phyloP scores from a whole-genome alignment of 179 eudicot genomes.

The Gypsophila paniculata region DNA sequence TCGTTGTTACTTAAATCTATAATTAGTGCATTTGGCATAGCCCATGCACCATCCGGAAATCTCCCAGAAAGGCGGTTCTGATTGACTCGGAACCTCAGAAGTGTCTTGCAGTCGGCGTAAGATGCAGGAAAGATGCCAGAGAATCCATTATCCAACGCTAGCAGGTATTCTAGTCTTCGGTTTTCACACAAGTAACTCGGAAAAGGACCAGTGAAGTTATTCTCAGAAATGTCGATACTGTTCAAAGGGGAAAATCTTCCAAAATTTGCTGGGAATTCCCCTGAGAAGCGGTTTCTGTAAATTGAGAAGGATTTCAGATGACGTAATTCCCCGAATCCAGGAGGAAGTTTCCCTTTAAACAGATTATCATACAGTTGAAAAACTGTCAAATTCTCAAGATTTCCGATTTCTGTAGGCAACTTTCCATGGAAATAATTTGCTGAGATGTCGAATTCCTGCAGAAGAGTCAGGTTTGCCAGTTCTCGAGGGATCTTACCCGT shows the following conservation, averaged over 20 bases:
- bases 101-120: slow-evolving; percentile 58
- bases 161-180: slow-evolving; percentile 44
- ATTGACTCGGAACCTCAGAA: slow-evolving; percentile 65
- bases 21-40: slow-evolving; percentile 51
- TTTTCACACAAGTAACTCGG: slow-evolving; percentile 68
- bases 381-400: slow-evolving; percentile 64
- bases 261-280: slow-evolving; percentile 58
- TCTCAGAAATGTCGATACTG: slow-evolving; percentile 75
- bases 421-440: slow-evolving; percentile 61
- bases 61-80: slow-evolving; percentile 64
- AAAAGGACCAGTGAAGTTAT: slow-evolving; percentile 61
- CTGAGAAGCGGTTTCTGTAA: slow-evolving; percentile 69
- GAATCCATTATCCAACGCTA: slow-evolving; percentile 67
- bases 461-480: slow-evolving; percentile 48
- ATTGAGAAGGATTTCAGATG: slow-evolving; percentile 55
- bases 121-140: slow-evolving; percentile 58
- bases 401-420: slow-evolving; percentile 57
- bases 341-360: slow-evolving; percentile 68
- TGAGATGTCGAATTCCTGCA: slow-evolving; percentile 80
- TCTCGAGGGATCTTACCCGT: slow-evolving; percentile 68
- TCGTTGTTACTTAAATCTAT: slow-evolving; percentile 68
- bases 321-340: slow-evolving; percentile 56
- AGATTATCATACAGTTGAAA: slow-evolving; percentile 58
- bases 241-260: slow-evolving; percentile 65
- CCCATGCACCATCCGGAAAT: slow-evolving; percentile 69